Evolutionary conservation across 805 yeast genomes (phyloP), one percentile per base, ranked within the genome.

Genomic region (Wickerhamiella parazyma): DNA sequence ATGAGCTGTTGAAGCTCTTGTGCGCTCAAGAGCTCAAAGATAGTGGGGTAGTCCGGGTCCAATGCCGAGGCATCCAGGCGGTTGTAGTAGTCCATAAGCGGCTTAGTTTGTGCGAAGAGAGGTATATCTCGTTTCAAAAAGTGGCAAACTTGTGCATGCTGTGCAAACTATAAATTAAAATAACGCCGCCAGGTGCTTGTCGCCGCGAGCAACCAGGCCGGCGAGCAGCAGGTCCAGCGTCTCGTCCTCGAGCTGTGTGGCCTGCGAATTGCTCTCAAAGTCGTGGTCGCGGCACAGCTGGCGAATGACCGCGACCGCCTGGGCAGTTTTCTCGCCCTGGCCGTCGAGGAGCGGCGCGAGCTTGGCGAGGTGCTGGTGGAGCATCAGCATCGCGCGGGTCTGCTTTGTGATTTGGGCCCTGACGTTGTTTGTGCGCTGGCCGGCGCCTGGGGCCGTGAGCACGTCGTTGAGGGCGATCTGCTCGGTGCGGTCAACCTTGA

Each of bases 11-110:
- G 84, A 20, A 89, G 69, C 62, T 89, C 94, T 47, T 72, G 70
- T 0, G 94, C 74, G 0, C 95, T 84, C 10, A 85, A 66, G 40
- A 89, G 71, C 65, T 89, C 98, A 60, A 87, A 89, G 2, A 89
- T 65, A 0, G 96, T 86, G 1, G 97, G 97, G 2, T 78, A 70
- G 42, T 75, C 78, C 2, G 78, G 68, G 53, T 82, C 87, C 50
- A 85, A 63, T 38, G 79, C 73, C 24, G 85, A 68, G 2, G 94
- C 83, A 60, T 82, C 85, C 38, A 84, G 65, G 1, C 86, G 74
- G 2, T 87, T 76, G 58, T 79, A 82, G 64, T 78, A 82, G 59
- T 81, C 89, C 93, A 82, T 16, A 33, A 14, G 21, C 26, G 12
- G 24, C 4, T 5, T 8, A 33, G 16, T 14, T 6, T 37, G 33